Evolutionary conservation across 306 rosid genomes (phyloP).

Genomic region (Arachis stenosperma): DNA sequence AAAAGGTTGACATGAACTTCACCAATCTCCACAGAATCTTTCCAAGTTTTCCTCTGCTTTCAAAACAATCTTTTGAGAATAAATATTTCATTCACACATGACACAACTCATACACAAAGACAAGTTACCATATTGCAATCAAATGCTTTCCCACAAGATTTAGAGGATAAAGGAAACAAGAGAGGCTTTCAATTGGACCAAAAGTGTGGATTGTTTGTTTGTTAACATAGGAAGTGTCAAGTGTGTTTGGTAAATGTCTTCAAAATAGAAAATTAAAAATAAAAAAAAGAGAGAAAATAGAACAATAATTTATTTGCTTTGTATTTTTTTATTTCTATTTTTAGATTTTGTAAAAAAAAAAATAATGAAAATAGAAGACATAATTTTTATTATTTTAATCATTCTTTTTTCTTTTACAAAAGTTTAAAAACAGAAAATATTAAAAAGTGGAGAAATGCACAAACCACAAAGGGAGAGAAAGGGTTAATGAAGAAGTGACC

Average conservation of each 20-base stretch:
- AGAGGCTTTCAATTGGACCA: constrained; percentile 9
- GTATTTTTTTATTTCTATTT: too few relatives aligned
- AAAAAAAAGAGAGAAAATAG: too few relatives aligned
- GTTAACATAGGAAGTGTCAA: too few relatives aligned
- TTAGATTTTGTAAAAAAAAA: too few relatives aligned
- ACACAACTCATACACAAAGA: constrained; percentile 15
- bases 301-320: too few relatives aligned
- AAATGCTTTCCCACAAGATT: constrained; percentile 37
- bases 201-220: constrained; percentile 32
- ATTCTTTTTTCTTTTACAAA: too few relatives aligned
- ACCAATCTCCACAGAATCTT: constrained; percentile 21
- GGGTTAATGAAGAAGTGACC: constrained; percentile 33
- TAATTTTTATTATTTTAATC: too few relatives aligned
- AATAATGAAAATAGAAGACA: too few relatives aligned
- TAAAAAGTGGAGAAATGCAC: constrained; percentile 7
- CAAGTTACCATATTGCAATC: constrained; percentile 37
- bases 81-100: constrained; percentile 14
- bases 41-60: constrained; percentile 24
- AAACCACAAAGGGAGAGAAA: constrained; percentile 36
- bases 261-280: too few relatives aligned
- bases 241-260: too few relatives aligned
- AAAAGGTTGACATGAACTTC: constrained; percentile 28
- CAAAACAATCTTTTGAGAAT: background rate
- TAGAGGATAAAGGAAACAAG: constrained; percentile 31
- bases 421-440: too few relatives aligned